Conservation (phyloP, 208 protist species). For the Leishmania major region DNA sequence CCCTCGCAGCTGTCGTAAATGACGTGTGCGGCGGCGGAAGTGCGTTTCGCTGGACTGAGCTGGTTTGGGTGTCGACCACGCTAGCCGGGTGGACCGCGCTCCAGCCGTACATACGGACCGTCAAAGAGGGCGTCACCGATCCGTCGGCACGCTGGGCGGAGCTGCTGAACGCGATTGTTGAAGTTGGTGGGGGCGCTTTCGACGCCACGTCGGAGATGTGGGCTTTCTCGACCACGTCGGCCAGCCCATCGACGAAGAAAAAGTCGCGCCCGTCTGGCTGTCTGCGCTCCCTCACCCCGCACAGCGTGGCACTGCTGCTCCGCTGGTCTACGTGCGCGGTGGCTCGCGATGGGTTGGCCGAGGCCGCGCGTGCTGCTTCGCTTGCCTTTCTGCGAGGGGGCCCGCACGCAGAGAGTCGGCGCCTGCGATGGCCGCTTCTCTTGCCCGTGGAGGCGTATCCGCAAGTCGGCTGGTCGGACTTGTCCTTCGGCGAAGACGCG, state of each 20-base stretch:
- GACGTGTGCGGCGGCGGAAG: conserved; percentile 3
- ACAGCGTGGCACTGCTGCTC: conserved; percentile 34
- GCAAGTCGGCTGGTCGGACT: background rate
- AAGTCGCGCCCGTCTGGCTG: background rate
- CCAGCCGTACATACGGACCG: conserved; percentile 11
- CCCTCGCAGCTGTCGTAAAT: background rate
- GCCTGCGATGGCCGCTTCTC: conserved; percentile 19
- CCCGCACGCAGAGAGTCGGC: background rate
- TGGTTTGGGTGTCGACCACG: conserved; percentile 19
- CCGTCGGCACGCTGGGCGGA: background rate
- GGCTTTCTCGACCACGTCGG: background rate
- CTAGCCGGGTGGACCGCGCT: conserved; percentile 20
- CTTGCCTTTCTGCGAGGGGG: background rate
- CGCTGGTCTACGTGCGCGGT: conserved; percentile 47
- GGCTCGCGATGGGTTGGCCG: conserved; percentile 34
- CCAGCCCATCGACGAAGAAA: no score
- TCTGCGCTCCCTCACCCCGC: conserved; percentile 7
- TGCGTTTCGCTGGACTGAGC: conserved; percentile 5
- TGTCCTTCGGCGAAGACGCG: conserved; percentile 16
- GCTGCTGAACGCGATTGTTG: conserved; percentile 18
- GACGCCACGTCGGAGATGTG: background rate
- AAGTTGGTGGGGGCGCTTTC: background rate
- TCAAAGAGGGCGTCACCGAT: background rate
- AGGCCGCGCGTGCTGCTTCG: conserved; percentile 24
- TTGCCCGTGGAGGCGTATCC: conserved; percentile 31